Conservation (phyloP, 139 green algal genomes). For the Zygnema cylindricum region DNA sequence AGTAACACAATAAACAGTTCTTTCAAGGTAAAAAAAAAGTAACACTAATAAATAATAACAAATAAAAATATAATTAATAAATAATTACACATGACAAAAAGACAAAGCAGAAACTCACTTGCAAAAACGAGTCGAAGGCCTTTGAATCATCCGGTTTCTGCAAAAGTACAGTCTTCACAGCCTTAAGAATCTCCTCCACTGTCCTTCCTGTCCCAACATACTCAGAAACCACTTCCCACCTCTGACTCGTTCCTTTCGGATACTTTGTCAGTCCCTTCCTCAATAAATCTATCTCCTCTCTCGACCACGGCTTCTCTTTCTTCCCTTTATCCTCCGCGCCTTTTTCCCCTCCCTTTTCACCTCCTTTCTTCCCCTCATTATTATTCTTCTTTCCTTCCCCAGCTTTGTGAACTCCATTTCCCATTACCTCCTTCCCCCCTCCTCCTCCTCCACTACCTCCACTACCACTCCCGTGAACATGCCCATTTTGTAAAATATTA, state of each 20-base stretch:
- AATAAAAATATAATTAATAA: too few relatives aligned
- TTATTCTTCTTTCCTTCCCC: background rate
- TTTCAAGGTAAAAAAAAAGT: too few relatives aligned
- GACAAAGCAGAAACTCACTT: conserved; percentile 5
- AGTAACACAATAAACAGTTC: too few relatives aligned
- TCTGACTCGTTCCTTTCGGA: conserved; percentile 69
- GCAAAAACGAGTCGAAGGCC: conserved; percentile 48
- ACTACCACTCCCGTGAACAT: background rate
- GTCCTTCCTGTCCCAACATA: conserved; percentile 26
- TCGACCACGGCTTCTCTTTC: conserved; percentile 73
- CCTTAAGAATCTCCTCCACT: conserved; percentile 52
- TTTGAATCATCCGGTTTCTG: conserved; percentile 51
- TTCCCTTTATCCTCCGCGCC: conserved; percentile 53
- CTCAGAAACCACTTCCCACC: conserved; percentile 56
- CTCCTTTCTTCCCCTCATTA: background rate
- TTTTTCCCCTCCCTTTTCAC: background rate
- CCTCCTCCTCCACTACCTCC: background rate
- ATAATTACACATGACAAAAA: too few relatives aligned
- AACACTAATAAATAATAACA: too few relatives aligned
- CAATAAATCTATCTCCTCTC: conserved; percentile 90
- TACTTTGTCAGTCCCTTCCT: conserved; percentile 91
- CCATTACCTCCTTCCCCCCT: background rate
- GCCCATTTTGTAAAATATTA: background rate
- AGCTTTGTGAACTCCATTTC: background rate
- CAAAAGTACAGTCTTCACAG: conserved; percentile 42